Evolutionary conservation across 345 rosid genomes (phyloP), one percentile per base, ranked within the genome.

Genomic region (Boechera stricta): DNA sequence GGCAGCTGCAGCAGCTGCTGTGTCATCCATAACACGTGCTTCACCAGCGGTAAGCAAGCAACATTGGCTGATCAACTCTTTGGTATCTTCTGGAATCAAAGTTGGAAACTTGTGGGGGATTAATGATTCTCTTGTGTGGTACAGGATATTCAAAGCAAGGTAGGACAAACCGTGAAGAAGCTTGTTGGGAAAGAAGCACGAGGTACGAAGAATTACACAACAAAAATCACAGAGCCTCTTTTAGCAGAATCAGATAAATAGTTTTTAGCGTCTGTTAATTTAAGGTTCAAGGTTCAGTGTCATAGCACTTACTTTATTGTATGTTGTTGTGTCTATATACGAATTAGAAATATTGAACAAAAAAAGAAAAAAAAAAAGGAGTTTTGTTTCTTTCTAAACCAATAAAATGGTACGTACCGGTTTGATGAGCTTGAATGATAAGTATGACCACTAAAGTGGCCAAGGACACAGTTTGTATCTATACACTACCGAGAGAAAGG

Each of bases 1-100:
- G 13, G 95, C 96, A 2, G 96, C 96, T 0, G 89, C 92, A 0
- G 91, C 87, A 28, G 87, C 89, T 5, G 79, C 67, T 42, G 81
- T 78, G 42, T 83, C 91, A 67, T 80, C 80, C 2, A 84, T 86
- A 41, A 82, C 86, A 36, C 84, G 86, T 35, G 77, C 82, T 49
- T 87, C 91, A 52, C 82, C 89, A 38, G 75, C 0, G 67, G 81
- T 71, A 71, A 71, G 73, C 72, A 65, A 69, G 55, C 38, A 51
- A 61, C 48, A 10, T 4, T 64, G 39, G 69, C 54, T 45, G 63
- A 52, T 38, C 13, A 61, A 49, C 26, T 55, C 8, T 10, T 68
- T 18, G 49, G 26, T 16, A 54, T 28, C 15, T 5, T 5, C 24
- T 0, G 7, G 24, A 24, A 42, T 69, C 31, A 32, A 53, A 55